Evolutionary conservation across 805 yeast species (phyloP), one percentile per base, ranked within the genome.

Genomic region (Maudiozyma barnettii): DNA sequence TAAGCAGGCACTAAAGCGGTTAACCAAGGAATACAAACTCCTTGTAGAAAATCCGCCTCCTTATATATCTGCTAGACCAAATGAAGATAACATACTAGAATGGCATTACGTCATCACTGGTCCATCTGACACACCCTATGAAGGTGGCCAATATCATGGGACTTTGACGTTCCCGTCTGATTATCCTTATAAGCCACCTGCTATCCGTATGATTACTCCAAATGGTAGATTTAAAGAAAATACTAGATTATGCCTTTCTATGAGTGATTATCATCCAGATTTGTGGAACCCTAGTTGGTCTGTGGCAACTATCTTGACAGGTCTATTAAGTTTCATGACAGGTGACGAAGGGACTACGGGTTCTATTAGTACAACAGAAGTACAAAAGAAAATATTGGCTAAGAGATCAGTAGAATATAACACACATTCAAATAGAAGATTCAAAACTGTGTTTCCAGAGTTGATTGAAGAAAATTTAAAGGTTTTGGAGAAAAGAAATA

Each of bases 241-340:
- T 62, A 81, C 88, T 3, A 71, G 96, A 43, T 72, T 90, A 23
- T 90, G 98, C 67, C 70, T 90, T 43, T 81, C 90, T n/a, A 89
- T 90, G 83, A 82, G 95, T 58, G 97, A 90, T 67, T 90, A 79
- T 64, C 98, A 90, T 57, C 96, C 96, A 3, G 93, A 89, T 63
- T 71, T 84, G 1, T 90, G 98, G 98, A 89, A 90, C 64, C 97
- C 98, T 1, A 88, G 95, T 6, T 90, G 97, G 97, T 80, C 89
- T 41, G 96, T 90, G 22, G 73, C 87, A 31, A 89, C 97, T 0
- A 90, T 90, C 19, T 72, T 90, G 55, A 85, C 81, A 10, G 98
- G 97, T 0, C 69, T 90, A 35, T 70, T 90, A 54, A 86, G 95
- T 61, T 90, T 90, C 59, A 90, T 90, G 98, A 87, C 95, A 0